Base-by-base conservation (phyloP, 345 rosid genomes). In the Orychophragmus violaceus region DNA sequence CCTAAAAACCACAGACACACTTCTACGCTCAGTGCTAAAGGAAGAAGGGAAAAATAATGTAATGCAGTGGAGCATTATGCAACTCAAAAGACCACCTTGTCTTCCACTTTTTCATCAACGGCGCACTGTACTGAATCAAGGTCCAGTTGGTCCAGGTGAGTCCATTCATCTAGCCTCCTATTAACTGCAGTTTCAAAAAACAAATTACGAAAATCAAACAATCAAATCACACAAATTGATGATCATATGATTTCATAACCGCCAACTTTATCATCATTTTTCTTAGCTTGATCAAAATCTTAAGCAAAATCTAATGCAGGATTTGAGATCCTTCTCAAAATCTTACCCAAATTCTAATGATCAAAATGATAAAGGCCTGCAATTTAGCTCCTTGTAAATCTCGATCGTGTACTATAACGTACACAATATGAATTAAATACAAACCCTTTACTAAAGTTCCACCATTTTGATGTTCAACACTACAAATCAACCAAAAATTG, bases 141-240 rank as follows among this genome's bases (percentile, higher is more conserved):
- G 72, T 93, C 94, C 27, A 93, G 82, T 52, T 90, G 98, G 29
- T 93, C 98, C 71, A 88, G 89, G 58, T 90, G 91, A 74, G 83
- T 95, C 98, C 98, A 93, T 57, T 93, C 98, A 76, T 93, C 98
- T 13, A 93, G 87, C 82, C 98, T 88, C 84, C 98, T 80, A 75
- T 93, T 93, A 77, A 93, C 98, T 93, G 80, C 58, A 42, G 21
- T 64, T n/a, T 57, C 28, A 18, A 25, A 37, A 27, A 12, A 23
- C 25, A 28, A 50, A 48, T 8, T 6, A 28, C 5, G 21, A 35
- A 59, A 59, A 59, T 5, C 70, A 46, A 23, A 29, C 36, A 61
- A 46, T 62, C 23, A 17, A 60, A 13, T 6, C 32, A 24, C 1
- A 24, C 55, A 41, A 25, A 71, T n/a, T 45, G 17, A n/a, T 32